Evolutionary conservation across 176 grass and related monocot species (phyloP).

Genomic region (Pharus latifolius): DNA sequence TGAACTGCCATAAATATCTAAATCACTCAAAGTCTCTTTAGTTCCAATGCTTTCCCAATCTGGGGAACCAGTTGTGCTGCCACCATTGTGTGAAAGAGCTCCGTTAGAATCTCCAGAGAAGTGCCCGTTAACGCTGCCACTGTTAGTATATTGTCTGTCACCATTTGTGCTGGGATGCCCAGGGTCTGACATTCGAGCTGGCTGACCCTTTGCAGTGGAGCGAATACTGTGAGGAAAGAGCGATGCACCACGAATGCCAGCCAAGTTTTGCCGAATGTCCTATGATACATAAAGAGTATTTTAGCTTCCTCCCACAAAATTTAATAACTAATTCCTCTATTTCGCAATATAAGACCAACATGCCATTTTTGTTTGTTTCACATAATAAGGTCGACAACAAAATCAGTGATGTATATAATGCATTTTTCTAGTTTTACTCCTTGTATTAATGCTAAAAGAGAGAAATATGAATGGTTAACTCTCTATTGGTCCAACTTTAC

Average conservation of each 20-base stretch:
- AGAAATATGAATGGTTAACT: too few species aligned
- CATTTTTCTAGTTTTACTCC: too few species aligned
- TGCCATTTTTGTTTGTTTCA: too few species aligned
- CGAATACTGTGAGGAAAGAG: conserved; percentile 92
- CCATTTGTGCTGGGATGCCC: conserved; percentile 26
- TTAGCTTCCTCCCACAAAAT: conserved; percentile 3
- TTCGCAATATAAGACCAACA: too few species aligned
- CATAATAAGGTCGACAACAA: too few species aligned
- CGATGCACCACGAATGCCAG: conserved; percentile 64
- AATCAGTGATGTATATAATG: too few species aligned
- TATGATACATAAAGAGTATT: conserved; percentile 9
- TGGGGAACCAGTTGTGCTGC: conserved; percentile 44
- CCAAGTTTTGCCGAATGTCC: conserved; percentile 92
- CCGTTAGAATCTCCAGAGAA: conserved; percentile 37
- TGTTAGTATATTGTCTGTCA: conserved; percentile 36
- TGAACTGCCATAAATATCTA: conserved; percentile 64
- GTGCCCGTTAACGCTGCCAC: conserved; percentile 31
- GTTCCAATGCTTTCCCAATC: conserved; percentile 47
- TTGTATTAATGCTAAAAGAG: too few species aligned
- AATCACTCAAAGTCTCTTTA: conserved; percentile 61
- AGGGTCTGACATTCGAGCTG: conserved; percentile 44
- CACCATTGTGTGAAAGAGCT: conserved; percentile 26
- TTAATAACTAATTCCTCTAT: too few species aligned
- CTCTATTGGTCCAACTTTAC: too few species aligned
- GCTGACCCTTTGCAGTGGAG: conserved; percentile 42